phyloP scores from a whole-genome alignment of 2,329 filamentous ascomycete genomes.

The Penicillium sp. region DNA sequence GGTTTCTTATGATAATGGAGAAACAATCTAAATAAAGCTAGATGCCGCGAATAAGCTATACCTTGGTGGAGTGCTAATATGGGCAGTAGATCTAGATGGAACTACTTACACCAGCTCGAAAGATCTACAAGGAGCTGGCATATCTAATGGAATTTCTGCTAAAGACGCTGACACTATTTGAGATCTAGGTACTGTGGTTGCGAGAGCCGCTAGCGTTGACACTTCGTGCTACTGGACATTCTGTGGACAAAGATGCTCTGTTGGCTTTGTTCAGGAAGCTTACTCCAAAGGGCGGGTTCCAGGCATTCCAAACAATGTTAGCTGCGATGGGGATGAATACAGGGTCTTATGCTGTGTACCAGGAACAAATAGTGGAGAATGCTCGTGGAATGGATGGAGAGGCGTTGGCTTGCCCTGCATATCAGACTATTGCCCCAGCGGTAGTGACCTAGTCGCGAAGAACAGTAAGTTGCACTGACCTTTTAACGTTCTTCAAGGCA shows the following conservation, averaged over 20 bases:
- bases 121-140: slow-evolving; percentile 5
- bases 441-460: slow-evolving; percentile 11
- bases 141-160: slow-evolving; percentile 8
- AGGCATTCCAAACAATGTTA: slow-evolving; percentile 1
- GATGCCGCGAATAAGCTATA: no score
- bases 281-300: slow-evolving; percentile 14
- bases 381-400: slow-evolving; percentile 12
- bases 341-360: slow-evolving; percentile 12
- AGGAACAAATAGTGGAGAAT: slow-evolving; percentile 9
- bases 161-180: slow-evolving; percentile 1
- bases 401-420: slow-evolving; percentile 13
- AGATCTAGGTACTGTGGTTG: background rate
- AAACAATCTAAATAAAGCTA: no score
- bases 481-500: slow-evolving; percentile 3
- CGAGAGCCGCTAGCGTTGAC: background rate
- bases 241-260: slow-evolving; percentile 1
- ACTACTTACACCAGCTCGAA: no score
- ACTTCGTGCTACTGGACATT: slow-evolving; percentile 14
- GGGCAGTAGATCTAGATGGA: no score
- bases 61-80: no score
- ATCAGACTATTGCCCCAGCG: slow-evolving; percentile 9
- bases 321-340: slow-evolving; percentile 1
- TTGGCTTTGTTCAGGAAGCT: background rate
- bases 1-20: no score
- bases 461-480: slow-evolving; percentile 11